Percentiles rank a stretch among this genome's conserved stretches.
phyloP scores from a whole-genome alignment of 2,329 filamentous ascomycete genomes.

The Fusarium sp. region DNA sequence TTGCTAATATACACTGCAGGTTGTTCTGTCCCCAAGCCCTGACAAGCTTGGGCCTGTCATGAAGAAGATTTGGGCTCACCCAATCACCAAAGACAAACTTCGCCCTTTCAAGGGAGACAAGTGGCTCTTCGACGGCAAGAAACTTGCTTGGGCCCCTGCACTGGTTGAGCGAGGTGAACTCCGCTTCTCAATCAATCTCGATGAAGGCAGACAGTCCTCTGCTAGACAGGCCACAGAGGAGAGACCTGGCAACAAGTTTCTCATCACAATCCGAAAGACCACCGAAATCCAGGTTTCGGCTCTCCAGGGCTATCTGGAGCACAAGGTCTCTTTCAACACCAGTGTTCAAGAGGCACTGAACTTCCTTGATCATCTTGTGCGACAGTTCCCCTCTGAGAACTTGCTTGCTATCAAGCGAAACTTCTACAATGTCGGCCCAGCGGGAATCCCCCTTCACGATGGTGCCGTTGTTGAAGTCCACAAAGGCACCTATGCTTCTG shows the following conservation, averaged over 20 bases:
- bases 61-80: constrained; percentile 83
- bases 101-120: constrained; percentile 59
- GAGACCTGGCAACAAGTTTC: constrained; percentile 64
- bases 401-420: constrained; percentile 84
- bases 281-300: constrained; percentile 78
- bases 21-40: constrained; percentile 74
- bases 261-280: constrained; percentile 75
- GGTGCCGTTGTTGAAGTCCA: constrained; percentile 77
- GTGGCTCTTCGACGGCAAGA: constrained; percentile 87
- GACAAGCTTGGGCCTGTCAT: constrained; percentile 76
- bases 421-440: constrained; percentile 77
- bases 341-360: constrained; percentile 85
- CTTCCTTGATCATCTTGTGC: constrained; percentile 91
- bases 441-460: constrained; percentile 70
- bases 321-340: constrained; percentile 73
- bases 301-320: constrained; percentile 77
- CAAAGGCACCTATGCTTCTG: constrained; percentile 91
- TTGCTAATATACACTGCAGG: constrained; percentile 59
- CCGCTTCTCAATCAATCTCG: constrained; percentile 79
- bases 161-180: constrained; percentile 64
- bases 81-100: constrained; percentile 70
- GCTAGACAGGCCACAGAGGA: constrained; percentile 50
- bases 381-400: constrained; percentile 80
- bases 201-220: constrained; percentile 71
- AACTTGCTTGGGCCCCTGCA: constrained; percentile 81